A percentile compares a stretch with the other conserved stretches of the same genome.
These are phyloP conservation scores for Trypanosoma scelopori DNA, from an alignment of 208 protist genomes.

Conservation along the genomic window DNA sequence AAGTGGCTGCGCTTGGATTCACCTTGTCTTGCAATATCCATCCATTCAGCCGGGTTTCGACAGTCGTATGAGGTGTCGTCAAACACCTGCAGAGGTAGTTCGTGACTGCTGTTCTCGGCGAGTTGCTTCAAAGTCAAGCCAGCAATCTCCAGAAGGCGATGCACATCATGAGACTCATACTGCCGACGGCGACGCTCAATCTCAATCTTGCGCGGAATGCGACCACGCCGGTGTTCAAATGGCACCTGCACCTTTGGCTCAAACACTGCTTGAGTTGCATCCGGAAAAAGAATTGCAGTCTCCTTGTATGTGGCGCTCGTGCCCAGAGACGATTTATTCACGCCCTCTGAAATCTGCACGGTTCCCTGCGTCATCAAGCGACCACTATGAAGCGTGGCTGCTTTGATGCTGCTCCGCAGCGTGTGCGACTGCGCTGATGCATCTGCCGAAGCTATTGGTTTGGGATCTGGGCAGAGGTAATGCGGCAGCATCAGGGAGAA, in stretches of 20 bases:
- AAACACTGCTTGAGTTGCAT: constrained; percentile 72
- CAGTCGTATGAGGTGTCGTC: constrained; percentile 96
- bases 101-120: constrained; percentile 54
- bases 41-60: constrained; percentile 91
- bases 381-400: not conserved
- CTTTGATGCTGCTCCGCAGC: not conserved
- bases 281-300: constrained; percentile 68
- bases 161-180: constrained; percentile 84
- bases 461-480: constrained; percentile 25
- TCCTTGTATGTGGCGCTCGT: constrained; percentile 87
- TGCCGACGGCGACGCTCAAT: constrained; percentile 94
- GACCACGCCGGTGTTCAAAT: constrained; percentile 84
- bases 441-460: not conserved
- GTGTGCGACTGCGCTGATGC: not conserved
- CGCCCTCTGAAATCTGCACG: not conserved
- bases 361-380: constrained; percentile 13
- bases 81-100: constrained; percentile 92
- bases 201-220: constrained; percentile 93
- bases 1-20: constrained; percentile 49
- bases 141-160: constrained; percentile 71
- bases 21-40: constrained; percentile 70
- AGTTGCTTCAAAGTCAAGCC: constrained; percentile 70
- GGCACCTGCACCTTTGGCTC: constrained; percentile 97
- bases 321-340: constrained; percentile 22
- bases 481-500: constrained; percentile 25